Conservation (phyloP, 1,139 yeast species). For the Geotrichum restrictum region DNA sequence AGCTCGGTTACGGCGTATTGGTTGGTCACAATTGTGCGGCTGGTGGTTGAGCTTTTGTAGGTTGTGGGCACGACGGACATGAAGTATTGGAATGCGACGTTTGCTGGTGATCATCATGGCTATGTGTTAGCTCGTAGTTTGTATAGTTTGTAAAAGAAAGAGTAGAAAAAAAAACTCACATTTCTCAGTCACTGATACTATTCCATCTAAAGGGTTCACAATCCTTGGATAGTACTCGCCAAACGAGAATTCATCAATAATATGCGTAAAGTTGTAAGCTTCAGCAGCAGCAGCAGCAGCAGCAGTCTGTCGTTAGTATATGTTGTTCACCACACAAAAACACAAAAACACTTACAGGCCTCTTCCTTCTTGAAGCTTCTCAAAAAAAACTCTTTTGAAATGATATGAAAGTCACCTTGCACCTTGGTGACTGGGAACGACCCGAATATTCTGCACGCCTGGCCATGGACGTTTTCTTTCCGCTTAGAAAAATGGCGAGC, state of each 20-base stretch:
- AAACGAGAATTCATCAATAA: constrained; percentile 80
- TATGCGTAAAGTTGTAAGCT: constrained; percentile 68
- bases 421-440: constrained; percentile 82
- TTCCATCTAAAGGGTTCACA: constrained; percentile 75
- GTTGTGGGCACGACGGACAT: constrained; percentile 81
- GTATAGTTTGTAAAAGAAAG: too few species aligned
- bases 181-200: constrained; percentile 42
- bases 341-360: constrained; percentile 51
- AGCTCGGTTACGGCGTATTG: constrained; percentile 79
- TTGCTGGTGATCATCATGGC: background rate
- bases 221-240: constrained; percentile 87
- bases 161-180: constrained; percentile 2
- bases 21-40: constrained; percentile 69
- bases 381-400: constrained; percentile 34
- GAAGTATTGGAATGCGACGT: constrained; percentile 49
- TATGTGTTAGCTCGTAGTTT: too few species aligned
- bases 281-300: too few species aligned
- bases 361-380: constrained; percentile 42
- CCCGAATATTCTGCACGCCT: constrained; percentile 89
- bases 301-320: too few species aligned
- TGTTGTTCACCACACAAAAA: background rate
- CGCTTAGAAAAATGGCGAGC: constrained; percentile 13
- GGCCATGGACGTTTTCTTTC: constrained; percentile 28
- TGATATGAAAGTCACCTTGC: constrained; percentile 77
- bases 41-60: constrained; percentile 57